phyloP scores from a whole-genome alignment of 2,329 filamentous ascomycete species.

The Aspergillus sp. region DNA sequence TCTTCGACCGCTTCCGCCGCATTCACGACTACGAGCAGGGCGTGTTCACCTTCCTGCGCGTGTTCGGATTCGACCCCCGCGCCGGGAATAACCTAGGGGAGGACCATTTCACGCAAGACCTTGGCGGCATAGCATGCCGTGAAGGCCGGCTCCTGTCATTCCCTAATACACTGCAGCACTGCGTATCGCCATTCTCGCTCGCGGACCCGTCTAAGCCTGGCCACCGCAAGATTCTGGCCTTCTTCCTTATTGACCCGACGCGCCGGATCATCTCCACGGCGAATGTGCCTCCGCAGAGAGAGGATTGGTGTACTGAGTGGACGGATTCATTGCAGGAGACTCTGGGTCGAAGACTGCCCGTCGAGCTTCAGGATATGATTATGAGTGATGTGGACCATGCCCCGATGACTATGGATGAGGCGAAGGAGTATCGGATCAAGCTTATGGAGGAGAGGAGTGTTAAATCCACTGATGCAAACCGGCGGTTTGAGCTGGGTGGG shows the following conservation, averaged over 20 bases:
- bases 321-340: conserved; percentile 3
- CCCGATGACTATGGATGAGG: conserved; percentile 21
- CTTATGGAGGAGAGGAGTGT: conserved; percentile 1
- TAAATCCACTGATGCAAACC: background rate
- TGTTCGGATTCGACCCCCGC: conserved; percentile 6
- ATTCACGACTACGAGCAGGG: conserved; percentile 4
- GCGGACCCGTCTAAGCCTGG: background rate
- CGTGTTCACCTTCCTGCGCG: background rate
- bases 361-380: conserved; percentile 30
- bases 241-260: conserved; percentile 11
- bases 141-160: conserved; percentile 6
- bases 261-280: conserved; percentile 7
- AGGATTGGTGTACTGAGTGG: conserved; percentile 9
- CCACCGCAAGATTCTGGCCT: conserved; percentile 1
- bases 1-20: background rate
- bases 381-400: conserved; percentile 19
- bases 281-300: conserved; percentile 11
- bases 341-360: conserved; percentile 18
- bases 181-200: background rate
- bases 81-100: conserved; percentile 1
- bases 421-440: background rate
- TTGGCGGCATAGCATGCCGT: conserved; percentile 5
- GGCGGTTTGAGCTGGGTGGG: background rate
- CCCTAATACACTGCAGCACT: conserved; percentile 6
- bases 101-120: conserved; percentile 15